Conservation (phyloP, 106 monocot species). For the Acorus calamus region DNA sequence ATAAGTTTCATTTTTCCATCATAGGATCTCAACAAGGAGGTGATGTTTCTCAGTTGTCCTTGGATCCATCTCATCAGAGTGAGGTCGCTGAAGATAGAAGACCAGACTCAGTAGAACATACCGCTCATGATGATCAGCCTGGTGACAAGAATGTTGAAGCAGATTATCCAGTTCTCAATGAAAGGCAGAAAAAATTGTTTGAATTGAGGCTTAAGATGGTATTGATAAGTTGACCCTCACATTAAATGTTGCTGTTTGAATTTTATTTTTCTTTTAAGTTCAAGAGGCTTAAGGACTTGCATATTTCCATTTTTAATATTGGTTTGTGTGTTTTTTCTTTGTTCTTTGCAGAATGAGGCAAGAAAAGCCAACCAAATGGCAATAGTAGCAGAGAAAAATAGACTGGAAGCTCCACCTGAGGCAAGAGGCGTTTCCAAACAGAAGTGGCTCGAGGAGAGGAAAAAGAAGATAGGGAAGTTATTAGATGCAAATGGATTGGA, state of each 20-base stretch:
- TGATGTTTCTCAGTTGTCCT: slow-evolving; percentile 12
- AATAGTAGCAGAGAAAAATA: slow-evolving; percentile 81
- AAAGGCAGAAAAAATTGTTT: slow-evolving; percentile 77
- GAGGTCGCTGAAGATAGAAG: slow-evolving; percentile 11
- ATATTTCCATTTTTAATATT: too few relatives aligned
- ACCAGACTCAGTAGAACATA: slow-evolving; percentile 11
- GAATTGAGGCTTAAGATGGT: too few relatives aligned
- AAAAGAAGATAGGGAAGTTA: slow-evolving; percentile 92
- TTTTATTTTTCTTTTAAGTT: too few relatives aligned
- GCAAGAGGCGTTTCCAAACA: slow-evolving; percentile 87
- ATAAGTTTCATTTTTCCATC: too few relatives aligned
- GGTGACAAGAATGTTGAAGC: slow-evolving; percentile 27
- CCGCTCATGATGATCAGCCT: slow-evolving; percentile 7
- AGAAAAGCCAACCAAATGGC: slow-evolving; percentile 89
- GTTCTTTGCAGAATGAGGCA: slow-evolving; percentile 70
- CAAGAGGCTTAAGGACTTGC: too few relatives aligned
- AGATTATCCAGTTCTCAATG: slow-evolving; percentile 56
- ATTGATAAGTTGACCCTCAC: too few relatives aligned
- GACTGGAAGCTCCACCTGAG: slow-evolving; percentile 62
- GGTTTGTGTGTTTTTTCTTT: too few relatives aligned
- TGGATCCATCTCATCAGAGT: slow-evolving; percentile 14
- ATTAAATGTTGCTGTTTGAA: too few relatives aligned
- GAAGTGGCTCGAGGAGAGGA: slow-evolving; percentile 94
- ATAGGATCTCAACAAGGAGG: slow-evolving; percentile 11
- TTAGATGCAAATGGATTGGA: slow-evolving; percentile 96